phyloP scores from a whole-genome alignment of 345 rosid species.

The Syzygium grande region DNA sequence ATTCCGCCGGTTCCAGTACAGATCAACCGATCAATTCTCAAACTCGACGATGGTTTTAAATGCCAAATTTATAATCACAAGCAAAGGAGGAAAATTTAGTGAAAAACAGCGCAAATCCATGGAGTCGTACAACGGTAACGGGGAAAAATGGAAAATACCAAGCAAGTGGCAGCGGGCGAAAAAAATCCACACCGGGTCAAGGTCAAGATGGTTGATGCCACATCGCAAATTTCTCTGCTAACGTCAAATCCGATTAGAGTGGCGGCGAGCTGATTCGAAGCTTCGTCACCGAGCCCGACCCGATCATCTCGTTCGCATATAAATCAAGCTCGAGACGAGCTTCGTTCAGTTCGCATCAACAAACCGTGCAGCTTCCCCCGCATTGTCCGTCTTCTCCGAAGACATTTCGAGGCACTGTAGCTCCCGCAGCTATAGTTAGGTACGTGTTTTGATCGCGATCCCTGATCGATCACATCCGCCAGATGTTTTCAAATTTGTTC shows the following conservation, averaged over 20 bases:
- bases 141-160: neutral
- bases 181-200: neutral
- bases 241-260: neutral
- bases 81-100: neutral
- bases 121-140: neutral
- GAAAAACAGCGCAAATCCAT: neutral
- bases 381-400: neutral
- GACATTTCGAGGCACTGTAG: neutral
- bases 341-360: neutral
- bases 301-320: neutral
- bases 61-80: neutral
- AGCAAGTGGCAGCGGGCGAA: neutral
- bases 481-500: neutral
- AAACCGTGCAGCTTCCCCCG: neutral
- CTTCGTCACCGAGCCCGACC: neutral
- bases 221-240: neutral
- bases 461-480: neutral
- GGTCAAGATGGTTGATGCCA: neutral
- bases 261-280: neutral
- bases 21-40: neutral
- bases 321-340: neutral
- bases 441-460: neutral
- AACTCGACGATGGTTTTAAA: neutral
- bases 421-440: neutral
- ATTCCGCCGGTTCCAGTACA: accelerated